These are phyloP conservation scores for Botryotinia narcissicola DNA, from an alignment of 2,329 filamentous ascomycete species.

Conservation along the genomic window DNA sequence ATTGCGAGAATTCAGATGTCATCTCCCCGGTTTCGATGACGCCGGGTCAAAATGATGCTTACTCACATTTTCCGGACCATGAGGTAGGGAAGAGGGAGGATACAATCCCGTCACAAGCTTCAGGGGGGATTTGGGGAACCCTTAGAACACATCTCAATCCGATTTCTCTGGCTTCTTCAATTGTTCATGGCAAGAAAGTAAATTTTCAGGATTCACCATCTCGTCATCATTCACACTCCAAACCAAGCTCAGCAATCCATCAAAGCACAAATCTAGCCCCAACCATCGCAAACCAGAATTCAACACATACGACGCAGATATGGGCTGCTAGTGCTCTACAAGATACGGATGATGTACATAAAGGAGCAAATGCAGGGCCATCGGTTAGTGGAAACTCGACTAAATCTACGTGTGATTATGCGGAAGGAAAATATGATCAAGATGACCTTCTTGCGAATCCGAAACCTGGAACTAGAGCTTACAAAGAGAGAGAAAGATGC, in stretches of 20 bases:
- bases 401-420: neutral
- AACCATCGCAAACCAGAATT: neutral
- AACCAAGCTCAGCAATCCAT: neutral
- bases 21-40: neutral
- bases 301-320: neutral
- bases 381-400: neutral
- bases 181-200: neutral
- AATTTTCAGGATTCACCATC: neutral
- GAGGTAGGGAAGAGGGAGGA: rapidly evolving
- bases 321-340: neutral
- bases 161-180: neutral
- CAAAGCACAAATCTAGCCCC: neutral
- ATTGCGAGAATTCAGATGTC: neutral
- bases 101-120: neutral
- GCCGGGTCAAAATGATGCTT: no score
- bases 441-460: slow-evolving; percentile 9
- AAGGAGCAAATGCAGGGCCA: neutral
- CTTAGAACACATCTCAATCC: slow-evolving; percentile 1
- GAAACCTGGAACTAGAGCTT: slow-evolving; percentile 27
- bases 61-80: neutral
- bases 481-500: slow-evolving; percentile 29
- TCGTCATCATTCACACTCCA: neutral
- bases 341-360: no score
- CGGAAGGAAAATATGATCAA: neutral
- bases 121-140: neutral